Evolutionary conservation across 2,329 filamentous ascomycete species (phyloP), one percentile per base, ranked within the genome.

Genomic region (Nectriaceae sp.): DNA sequence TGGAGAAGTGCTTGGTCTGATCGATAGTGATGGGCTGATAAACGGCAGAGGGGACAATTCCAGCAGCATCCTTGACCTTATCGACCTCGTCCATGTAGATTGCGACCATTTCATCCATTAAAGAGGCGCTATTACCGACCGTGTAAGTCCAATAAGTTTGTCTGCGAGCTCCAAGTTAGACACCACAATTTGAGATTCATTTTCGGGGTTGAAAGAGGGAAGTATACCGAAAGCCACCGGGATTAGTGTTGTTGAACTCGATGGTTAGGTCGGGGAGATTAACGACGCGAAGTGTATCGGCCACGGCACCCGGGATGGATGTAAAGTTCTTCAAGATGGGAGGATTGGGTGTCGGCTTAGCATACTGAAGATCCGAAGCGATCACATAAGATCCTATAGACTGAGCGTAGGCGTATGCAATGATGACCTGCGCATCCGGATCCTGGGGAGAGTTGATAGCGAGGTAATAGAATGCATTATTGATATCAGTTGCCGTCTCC

Each of bases 1-100:
- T 67, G 38, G 52, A 52, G 50, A 73, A 70, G 18, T 64, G 47
- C 4, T 63, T 57, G 5, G 67, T 65, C 50, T 71, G 60, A 31
- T 65, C 64, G 5, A 63, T 63, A 0, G 73, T 70, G 41, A 78
- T 68, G 11, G 70, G 72, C 50, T 79, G 74, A 40, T 71, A 62
- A 42, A 59, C 57, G 36, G 57, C 64, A 44, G 50, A 57, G 3
- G 70, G 67, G 3, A 62, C 24, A 0, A 62, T 53, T 3, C 60
- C 64, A 2, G 55, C 37, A 10, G 62, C 46, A 13, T 58, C 49
- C 3, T 53, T 50, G 5, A 64, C 50, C 0, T 49, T 31, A 2
- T 53, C 47, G 11, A 67, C 50, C 13, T 61, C 60, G 18, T 59
- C 51, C 42, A 46, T 61, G 18, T 47, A 59, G 4, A 54, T 58